Evolutionary conservation across 768 basidiomycete species (phyloP), one percentile per base, ranked within the genome.

Genomic region (Kwoniella sp.): DNA sequence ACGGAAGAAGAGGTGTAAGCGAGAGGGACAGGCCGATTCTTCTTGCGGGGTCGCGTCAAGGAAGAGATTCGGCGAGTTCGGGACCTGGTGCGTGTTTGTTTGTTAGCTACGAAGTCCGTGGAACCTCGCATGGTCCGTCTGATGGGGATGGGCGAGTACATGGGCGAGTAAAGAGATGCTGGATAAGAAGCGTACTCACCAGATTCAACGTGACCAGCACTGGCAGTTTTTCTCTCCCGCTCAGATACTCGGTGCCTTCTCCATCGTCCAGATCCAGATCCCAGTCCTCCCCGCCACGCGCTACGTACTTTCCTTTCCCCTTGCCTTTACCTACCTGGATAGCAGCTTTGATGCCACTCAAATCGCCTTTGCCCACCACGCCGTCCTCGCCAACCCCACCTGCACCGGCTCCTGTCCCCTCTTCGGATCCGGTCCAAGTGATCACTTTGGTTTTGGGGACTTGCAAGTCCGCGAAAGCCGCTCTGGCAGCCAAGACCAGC

Each of bases 271-370:
- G 31, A 61, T 74, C 79, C 66, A 81, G 55, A 67, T 81, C 79
- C 79, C 79, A 81, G 48, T 79, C 77, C 17, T 81, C 79, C 1
- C 67, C 74, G 29, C 67, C 67, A 7, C 73, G 61, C 3, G 64
- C 59, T 9, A 62, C 41, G 2, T 55, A 58, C 30, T 66, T 64
- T 1, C 70, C 75, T 59, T 22, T 55, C 65, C 17, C 61, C 65
- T 59, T 68, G 63, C 5, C 69, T 67, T 48, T 69, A 65, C 56
- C 72, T 66, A 11, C 71, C 68, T 66, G 65, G 13, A 81, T 73
- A 20, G 79, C 79, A 30, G 75, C 76, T 48, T 79, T 79, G 55
- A 81, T 78, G 25, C 77, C 79, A n/a, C 70, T 71, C 66, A 71
- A 62, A 67, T 74, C 76, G 37, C 61, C 61, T 61, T 72, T 70